Evolutionary conservation across 148 eudicot genomes (phyloP), one percentile per base, ranked within the genome.

Genomic region (Heliosperma pusillum): DNA sequence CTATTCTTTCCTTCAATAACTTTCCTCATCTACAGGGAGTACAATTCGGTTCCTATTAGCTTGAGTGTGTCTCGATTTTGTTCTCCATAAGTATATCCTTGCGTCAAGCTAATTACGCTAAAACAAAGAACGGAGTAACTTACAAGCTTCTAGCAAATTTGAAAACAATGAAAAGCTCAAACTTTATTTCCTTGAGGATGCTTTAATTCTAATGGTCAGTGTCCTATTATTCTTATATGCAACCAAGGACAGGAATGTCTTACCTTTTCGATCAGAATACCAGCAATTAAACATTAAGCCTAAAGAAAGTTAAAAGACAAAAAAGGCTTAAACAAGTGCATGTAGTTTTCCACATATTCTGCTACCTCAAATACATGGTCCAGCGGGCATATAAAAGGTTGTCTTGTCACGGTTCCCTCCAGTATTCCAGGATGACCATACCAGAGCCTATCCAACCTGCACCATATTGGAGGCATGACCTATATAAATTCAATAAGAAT

Each of bases 401-500:
- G 97, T 70, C 91, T 89, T 30, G 97, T 92, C 89, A 95, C 15
- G 63, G 90, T 78, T 24, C 97, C 99, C 33, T 58, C 79, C 64
- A 95, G 64, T 76, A 88, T 60, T 78, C 97, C 99, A 82, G 99
- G 99, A 95, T 95, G 99, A 65, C 93, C 84, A 86, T 89, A 95
- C 99, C 99, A 95, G 78, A 95, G 86, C 81, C 99, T 88, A 87
- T 95, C 99, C 86, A 95, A 86, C 94, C 99, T 92, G 92, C 99
- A 95, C 97, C 99, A 95, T 75, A 95, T 82, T 78, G 97, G 96
- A 86, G 99, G 99, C 97, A 95, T 91, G 81, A 93, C 98, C 98
- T 93, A 87, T 93, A 87, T 61, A 81, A 81, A 88, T 75, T 86
- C 85, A 86, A 81, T 72, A 70, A 80, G 36, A 71, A 83, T 78